Conservation (phyloP, 2,329 filamentous ascomycete species). For the Calonectria hongkongensis region DNA sequence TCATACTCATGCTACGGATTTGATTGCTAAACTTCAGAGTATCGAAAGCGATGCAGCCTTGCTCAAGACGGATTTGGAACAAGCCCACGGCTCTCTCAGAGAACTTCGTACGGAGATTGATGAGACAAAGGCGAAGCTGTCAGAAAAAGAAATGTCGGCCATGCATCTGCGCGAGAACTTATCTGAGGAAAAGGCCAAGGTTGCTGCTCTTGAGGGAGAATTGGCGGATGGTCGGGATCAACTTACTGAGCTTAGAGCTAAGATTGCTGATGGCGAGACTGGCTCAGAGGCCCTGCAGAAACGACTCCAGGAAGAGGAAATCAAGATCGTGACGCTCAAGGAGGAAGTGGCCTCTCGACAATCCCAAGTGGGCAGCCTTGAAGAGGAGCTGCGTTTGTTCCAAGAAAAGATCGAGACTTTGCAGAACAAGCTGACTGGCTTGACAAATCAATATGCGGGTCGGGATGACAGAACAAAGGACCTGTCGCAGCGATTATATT, state of each 20-base stretch:
- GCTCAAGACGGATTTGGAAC: conserved; percentile 78
- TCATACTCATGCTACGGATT: conserved; percentile 73
- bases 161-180: conserved; percentile 73
- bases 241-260: conserved; percentile 79
- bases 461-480: conserved; percentile 86
- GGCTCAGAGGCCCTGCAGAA: conserved; percentile 87
- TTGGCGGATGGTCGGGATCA: conserved; percentile 80
- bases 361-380: conserved; percentile 83
- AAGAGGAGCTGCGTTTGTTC: conserved; percentile 83
- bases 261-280: conserved; percentile 88
- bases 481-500: conserved; percentile 87
- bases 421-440: conserved; percentile 70
- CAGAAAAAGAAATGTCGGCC: conserved; percentile 70
- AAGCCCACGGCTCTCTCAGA: conserved; percentile 72
- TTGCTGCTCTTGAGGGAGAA: conserved; percentile 73
- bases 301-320: conserved; percentile 84
- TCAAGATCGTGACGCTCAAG: conserved; percentile 78
- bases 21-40: conserved; percentile 76
- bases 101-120: conserved; percentile 76
- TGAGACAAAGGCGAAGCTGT: conserved; percentile 70
- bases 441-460: conserved; percentile 77
- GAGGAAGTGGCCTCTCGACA: conserved; percentile 84
- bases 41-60: conserved; percentile 76
- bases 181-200: conserved; percentile 72
- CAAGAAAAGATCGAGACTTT: conserved; percentile 78